Evolutionary conservation across 768 basidiomycete genomes (phyloP).

Genomic region (Serpula lacrymans): DNA sequence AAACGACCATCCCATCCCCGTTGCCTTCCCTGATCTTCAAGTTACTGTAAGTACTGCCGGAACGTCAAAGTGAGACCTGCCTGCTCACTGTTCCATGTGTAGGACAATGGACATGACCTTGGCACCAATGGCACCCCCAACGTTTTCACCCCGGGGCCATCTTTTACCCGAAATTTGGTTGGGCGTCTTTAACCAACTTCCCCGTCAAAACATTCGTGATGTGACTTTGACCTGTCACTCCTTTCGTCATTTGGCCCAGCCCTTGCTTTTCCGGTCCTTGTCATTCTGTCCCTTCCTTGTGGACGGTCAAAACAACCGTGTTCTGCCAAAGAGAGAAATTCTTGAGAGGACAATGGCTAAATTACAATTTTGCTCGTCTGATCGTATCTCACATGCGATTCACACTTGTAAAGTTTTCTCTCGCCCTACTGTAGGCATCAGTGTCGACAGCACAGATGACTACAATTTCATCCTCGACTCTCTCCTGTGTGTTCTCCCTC

Average conservation of each 20-base stretch:
- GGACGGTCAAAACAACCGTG: background rate
- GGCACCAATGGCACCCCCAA: too few relatives aligned
- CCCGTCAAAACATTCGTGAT: background rate
- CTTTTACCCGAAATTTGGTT: slow-evolving; percentile 5
- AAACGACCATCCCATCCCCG: too few relatives aligned
- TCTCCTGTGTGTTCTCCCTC: background rate
- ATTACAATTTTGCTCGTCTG: slow-evolving; percentile 5
- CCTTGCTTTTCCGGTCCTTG: slow-evolving; percentile 5
- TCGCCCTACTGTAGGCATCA: slow-evolving; percentile 4
- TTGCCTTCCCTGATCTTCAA: too few relatives aligned
- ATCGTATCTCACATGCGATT: slow-evolving; percentile 2
- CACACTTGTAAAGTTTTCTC: slow-evolving; percentile 5
- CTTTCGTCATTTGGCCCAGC: slow-evolving; percentile 5
- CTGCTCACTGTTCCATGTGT: too few relatives aligned
- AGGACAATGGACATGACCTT: too few relatives aligned
- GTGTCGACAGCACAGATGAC: background rate
- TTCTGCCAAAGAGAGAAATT: background rate
- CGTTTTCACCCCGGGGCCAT: background rate
- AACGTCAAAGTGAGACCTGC: too few relatives aligned
- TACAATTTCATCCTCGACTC: slow-evolving; percentile 2
- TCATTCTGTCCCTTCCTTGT: slow-evolving; percentile 8
- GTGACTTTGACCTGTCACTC: slow-evolving; percentile 4
- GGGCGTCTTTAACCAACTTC: slow-evolving; percentile 1
- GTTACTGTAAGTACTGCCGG: too few relatives aligned
- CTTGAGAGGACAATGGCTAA: slow-evolving; percentile 1